These are phyloP conservation scores for Cutaneotrichosporon spelunceum DNA, from an alignment of 1,284 basidiomycete genomes.

Conservation along the genomic window DNA sequence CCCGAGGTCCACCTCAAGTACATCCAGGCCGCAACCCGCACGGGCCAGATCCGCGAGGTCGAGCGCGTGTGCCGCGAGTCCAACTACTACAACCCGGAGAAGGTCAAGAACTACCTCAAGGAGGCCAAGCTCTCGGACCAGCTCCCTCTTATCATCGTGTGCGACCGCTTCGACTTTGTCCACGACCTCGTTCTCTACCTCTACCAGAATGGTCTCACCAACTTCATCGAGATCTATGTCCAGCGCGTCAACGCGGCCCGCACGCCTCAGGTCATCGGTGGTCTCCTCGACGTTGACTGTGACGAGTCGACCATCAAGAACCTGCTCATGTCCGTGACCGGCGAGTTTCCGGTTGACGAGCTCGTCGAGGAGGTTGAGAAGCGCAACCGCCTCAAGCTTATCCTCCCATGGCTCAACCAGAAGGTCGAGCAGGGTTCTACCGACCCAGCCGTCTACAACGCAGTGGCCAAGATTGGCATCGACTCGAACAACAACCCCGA, in stretches of 20 bases:
- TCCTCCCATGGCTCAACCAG: constrained; percentile 93
- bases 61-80: constrained; percentile 98
- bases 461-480: constrained; percentile 96
- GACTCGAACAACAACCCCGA: constrained; percentile 99
- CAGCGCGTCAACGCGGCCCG: constrained; percentile 96
- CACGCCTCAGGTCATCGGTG: constrained; percentile 98
- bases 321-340: constrained; percentile 86
- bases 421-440: constrained; percentile 89
- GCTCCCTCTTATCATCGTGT: constrained; percentile 98
- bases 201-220: constrained; percentile 94
- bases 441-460: constrained; percentile 92
- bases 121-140: constrained; percentile 97
- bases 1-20: constrained; percentile 99
- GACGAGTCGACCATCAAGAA: constrained; percentile 96
- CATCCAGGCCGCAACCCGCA: constrained; percentile 97
- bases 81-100: constrained; percentile 97
- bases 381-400: constrained; percentile 92
- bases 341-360: constrained; percentile 97
- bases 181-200: constrained; percentile 98
- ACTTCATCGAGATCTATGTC: constrained; percentile 99
- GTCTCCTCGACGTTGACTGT: constrained; percentile 95
- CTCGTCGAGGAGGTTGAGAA: constrained; percentile 96
- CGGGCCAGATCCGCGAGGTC: constrained; percentile 97
- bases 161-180: constrained; percentile 99
- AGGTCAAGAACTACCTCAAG: constrained; percentile 99